Evolutionary conservation across 1,284 basidiomycete genomes (phyloP).

Genomic region (Irpex lacteus): DNA sequence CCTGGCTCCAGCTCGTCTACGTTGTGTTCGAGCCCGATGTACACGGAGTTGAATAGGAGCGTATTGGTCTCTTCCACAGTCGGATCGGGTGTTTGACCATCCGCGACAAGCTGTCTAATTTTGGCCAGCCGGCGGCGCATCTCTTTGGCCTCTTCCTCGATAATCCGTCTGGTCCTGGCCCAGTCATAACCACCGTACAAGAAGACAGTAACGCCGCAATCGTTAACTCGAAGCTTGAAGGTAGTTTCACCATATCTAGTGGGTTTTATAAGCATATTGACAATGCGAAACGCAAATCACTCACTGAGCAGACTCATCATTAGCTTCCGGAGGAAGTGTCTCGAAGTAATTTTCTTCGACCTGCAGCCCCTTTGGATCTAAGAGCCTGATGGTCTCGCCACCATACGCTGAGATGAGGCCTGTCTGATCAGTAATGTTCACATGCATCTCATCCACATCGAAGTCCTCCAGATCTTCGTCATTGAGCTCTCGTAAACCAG

Average conservation of each 20-base stretch:
- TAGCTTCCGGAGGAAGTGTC: slow-evolving; percentile 53
- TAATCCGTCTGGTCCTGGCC: slow-evolving; percentile 78
- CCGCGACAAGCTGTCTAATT: slow-evolving; percentile 92
- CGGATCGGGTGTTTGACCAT: slow-evolving; percentile 86
- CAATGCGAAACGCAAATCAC: slow-evolving; percentile 13
- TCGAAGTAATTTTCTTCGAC: slow-evolving; percentile 75
- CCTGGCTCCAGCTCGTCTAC: slow-evolving; percentile 72
- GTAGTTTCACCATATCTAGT: slow-evolving; percentile 46
- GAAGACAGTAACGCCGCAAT: slow-evolving; percentile 64
- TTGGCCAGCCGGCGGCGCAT: slow-evolving; percentile 86
- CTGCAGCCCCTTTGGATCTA: slow-evolving; percentile 55
- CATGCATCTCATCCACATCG: slow-evolving; percentile 40
- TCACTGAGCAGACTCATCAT: slow-evolving; percentile 46
- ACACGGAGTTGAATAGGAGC: slow-evolving; percentile 90
- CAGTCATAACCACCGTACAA: slow-evolving; percentile 96
- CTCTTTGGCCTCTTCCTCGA: slow-evolving; percentile 86
- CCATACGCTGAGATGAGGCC: slow-evolving; percentile 65
- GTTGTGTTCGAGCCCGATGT: slow-evolving; percentile 80
- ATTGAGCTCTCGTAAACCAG: slow-evolving; percentile 67
- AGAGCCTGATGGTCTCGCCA: slow-evolving; percentile 83
- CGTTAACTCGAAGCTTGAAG: slow-evolving; percentile 52
- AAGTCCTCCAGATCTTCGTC: slow-evolving; percentile 68
- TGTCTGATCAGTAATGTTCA: slow-evolving; percentile 26
- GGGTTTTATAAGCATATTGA: slow-evolving; percentile 5
- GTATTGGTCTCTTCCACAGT: slow-evolving; percentile 76